Evolutionary conservation across 2,329 filamentous ascomycete species (phyloP).

Genomic region (Talaromyces atroroseus): DNA sequence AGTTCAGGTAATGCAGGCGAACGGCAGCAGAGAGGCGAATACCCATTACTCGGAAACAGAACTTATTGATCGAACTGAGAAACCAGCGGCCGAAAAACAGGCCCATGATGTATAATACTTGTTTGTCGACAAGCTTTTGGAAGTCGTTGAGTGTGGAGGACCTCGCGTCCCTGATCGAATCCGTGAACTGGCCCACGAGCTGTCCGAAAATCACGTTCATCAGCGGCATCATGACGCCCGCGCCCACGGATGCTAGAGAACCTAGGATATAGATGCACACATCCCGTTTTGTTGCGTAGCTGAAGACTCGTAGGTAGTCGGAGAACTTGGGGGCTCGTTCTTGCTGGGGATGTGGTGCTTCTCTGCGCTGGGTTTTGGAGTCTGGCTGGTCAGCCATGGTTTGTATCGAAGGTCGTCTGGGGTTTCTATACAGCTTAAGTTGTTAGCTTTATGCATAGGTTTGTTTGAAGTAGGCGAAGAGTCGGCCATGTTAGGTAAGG

Average conservation of each 20-base stretch:
- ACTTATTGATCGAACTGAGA: slow-evolving; percentile 21
- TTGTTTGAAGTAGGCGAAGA: background rate
- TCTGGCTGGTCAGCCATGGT: background rate
- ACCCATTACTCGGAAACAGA: slow-evolving; percentile 46
- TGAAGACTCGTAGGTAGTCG: slow-evolving; percentile 7
- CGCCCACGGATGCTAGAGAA: slow-evolving; percentile 13
- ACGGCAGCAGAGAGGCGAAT: slow-evolving; percentile 48
- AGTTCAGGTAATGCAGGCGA: slow-evolving; percentile 46
- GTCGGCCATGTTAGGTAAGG: background rate
- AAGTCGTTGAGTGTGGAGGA: slow-evolving; percentile 31
- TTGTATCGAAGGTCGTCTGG: background rate
- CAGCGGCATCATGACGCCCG: slow-evolving; percentile 33
- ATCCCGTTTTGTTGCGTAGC: slow-evolving; percentile 4
- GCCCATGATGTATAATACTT: background rate
- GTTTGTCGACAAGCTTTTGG: background rate
- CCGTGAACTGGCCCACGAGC: slow-evolving; percentile 51
- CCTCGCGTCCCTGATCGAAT: slow-evolving; percentile 49
- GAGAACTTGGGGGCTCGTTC: background rate
- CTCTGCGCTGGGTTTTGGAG: background rate
- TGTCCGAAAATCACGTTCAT: slow-evolving; percentile 57
- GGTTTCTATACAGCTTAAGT: background rate
- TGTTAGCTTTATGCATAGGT: background rate
- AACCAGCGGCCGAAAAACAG: background rate
- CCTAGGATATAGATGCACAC: background rate
- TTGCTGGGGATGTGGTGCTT: background rate